Base-by-base conservation (phyloP, 2,329 filamentous ascomycete genomes). In the Diaporthe destruens region DNA sequence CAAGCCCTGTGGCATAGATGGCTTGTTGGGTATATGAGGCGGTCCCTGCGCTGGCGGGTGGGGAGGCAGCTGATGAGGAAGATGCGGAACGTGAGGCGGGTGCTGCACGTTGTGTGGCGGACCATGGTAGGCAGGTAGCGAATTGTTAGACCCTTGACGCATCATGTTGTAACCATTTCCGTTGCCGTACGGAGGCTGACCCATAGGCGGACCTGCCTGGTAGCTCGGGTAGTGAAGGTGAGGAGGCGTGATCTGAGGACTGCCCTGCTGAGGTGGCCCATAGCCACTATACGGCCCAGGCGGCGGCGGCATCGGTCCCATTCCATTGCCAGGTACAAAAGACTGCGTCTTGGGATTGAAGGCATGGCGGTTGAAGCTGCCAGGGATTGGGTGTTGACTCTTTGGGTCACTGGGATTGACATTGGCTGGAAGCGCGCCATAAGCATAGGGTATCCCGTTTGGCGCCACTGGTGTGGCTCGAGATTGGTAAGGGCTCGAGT, bases 271-370 rank as follows among this genome's bases (percentile, higher is more conserved):
- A 74, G 88, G 87, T 51, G 84, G 85, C 51, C 83, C 84, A 11
- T 83, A 83, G 44, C 85, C 85, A 55, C 82, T 85, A 74, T 86
- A 89, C 0, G 85, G 84, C 20, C 84, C 84, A 74, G 85, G 83
- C 7, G 86, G 83, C 42, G 83, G 83, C 53, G 85, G 86, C 75
- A 86, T 84, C 4, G 86, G 83, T 39, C 84, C 82, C 80, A 88
- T 85, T 34, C 85, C 84, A 75, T 82, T 85, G 74, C 89, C 85
- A 1, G 96, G 96, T 32, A 98, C 90, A 81, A 98, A 98, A 0
- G 95, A 93, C 79, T 97, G 94, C 20, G 94, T 98, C 83, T 97
- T 95, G 0, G 95, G 96, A 79, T 98, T 98, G 84, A 98, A 98
- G 16, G 93, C 90, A 77, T 94, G 94, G 72, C 95, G 89, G 68